Base-by-base conservation (phyloP, 345 rosid species). In the Brassica cretica region DNA sequence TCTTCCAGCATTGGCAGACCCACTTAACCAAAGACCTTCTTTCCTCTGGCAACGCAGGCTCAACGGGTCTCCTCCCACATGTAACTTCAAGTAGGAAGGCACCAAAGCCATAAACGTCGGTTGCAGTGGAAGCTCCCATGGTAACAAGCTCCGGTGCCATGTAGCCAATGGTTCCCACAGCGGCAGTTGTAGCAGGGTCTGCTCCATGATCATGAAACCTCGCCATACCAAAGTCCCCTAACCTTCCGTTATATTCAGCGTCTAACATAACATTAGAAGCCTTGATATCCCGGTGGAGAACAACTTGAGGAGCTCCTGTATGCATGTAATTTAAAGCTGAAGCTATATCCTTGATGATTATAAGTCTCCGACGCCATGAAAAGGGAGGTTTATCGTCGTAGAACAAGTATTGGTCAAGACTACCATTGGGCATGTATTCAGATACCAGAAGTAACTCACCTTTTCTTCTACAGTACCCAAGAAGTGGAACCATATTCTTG, bases 221-320 rank as follows among this genome's bases (percentile, higher is more conserved):
- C 1, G 88, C 82, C 53, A 88, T 86, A 59, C 89, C 89, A 56
- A 84, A 88, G 61, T 88, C 89, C 25, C 86, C 88, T 21, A 88
- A 78, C 33, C 84, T 77, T 29, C 85, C 88, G 61, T 83, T 82
- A 12, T 74, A 71, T 21, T 83, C 78, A 4, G 75, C 74, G 33
- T 88, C 89, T 39, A 85, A 68, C 53, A 85, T 77, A 56, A 85
- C 75, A 56, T 87, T 87, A 71, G 82, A 81, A 8, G 88, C 86
- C 65, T 87, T 87, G 49, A 87, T 77, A 53, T 87, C 89, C 46
- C 89, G 66, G 10, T 86, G 89, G 15, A 85, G 76, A 39, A 87
- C 85, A 63, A 85, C 85, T 73, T 87, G 85, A 2, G 80, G 85
- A 78, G 85, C 82, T 53, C 79, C 86, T 71, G 81, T 85, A 56